Percentiles rank a stretch among this genome's conserved stretches.
These are phyloP conservation scores for Fraxinus velutina DNA, from an alignment of 305 asterid species.

Conservation along the genomic window DNA sequence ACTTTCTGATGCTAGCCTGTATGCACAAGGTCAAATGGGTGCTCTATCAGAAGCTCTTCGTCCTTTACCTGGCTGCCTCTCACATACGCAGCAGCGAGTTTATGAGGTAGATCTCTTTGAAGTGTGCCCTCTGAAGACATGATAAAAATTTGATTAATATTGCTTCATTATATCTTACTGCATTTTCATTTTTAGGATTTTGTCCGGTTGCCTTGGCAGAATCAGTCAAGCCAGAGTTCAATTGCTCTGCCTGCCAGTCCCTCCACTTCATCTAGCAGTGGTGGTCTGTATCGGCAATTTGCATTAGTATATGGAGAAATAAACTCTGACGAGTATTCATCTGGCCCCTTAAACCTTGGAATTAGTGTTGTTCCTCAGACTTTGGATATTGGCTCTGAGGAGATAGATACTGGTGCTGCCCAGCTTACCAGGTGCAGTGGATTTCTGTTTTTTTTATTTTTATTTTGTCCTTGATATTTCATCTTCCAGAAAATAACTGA, in stretches of 20 bases:
- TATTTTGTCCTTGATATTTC: not conserved
- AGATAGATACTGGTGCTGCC: slow-evolving; percentile 46
- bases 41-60: slow-evolving; percentile 90
- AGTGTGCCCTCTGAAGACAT: slow-evolving; percentile 7
- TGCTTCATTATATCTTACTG: slow-evolving; percentile 15
- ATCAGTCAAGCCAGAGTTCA: slow-evolving; percentile 69
- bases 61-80: slow-evolving; percentile 89
- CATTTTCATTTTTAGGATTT: slow-evolving; percentile 52
- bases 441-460: not conserved
- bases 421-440: slow-evolving; percentile 62
- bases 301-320: slow-evolving; percentile 59
- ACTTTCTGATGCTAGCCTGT: slow-evolving; percentile 60
- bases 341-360: slow-evolving; percentile 60
- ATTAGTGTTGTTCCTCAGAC: slow-evolving; percentile 55
- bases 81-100: slow-evolving; percentile 91
- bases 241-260: slow-evolving; percentile 66
- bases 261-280: slow-evolving; percentile 50
- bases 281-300: slow-evolving; percentile 54
- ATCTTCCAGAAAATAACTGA: slow-evolving; percentile 14
- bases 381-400: slow-evolving; percentile 60
- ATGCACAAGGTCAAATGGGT: slow-evolving; percentile 74
- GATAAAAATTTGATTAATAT: slow-evolving; percentile 6
- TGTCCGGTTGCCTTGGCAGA: slow-evolving; percentile 93
- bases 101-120: slow-evolving; percentile 62
- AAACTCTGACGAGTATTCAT: slow-evolving; percentile 46